Evolutionary conservation across 108 stramenopile species (phyloP).

Genomic region (Fragilaria radians): DNA sequence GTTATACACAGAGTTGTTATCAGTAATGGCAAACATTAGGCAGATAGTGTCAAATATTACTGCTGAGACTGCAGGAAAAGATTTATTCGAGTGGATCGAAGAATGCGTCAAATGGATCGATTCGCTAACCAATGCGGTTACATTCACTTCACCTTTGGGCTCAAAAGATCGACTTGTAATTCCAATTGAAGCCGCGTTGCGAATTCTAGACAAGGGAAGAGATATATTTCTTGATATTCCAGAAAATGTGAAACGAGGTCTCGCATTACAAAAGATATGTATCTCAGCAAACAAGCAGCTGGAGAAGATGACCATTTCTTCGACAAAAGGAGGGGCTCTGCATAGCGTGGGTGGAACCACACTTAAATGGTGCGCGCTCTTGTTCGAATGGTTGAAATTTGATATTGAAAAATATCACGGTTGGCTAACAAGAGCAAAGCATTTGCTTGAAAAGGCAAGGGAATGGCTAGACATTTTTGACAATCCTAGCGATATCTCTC

Average conservation of each 20-base stretch:
- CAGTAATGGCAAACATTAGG: conserved; percentile 27
- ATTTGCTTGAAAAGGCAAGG: conserved; percentile 9
- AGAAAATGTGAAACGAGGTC: conserved; percentile 50
- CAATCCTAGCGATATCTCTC: conserved; percentile 1
- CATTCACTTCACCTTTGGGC: conserved; percentile 13
- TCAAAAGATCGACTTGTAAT: conserved; percentile 15
- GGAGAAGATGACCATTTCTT: conserved; percentile 32
- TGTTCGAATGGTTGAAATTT: conserved; percentile 54
- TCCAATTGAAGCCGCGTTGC: conserved; percentile 18
- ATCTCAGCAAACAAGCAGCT: conserved; percentile 37
- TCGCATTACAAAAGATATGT: conserved; percentile 39
- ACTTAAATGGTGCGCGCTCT: conserved; percentile 59
- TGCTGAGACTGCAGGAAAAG: conserved; percentile 59
- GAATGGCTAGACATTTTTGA: conserved; percentile 2
- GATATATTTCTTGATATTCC: conserved; percentile 41
- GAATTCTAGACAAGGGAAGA: conserved; percentile 36
- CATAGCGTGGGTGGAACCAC: conserved; percentile 51
- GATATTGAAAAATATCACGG: conserved; percentile 33
- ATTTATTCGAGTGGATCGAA: conserved; percentile 64
- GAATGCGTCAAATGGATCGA: conserved; percentile 64
- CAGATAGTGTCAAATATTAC: conserved; percentile 34
- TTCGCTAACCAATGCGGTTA: conserved; percentile 25
- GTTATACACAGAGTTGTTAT: conserved; percentile 36
- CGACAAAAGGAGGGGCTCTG: conserved; percentile 53
- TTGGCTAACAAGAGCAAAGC: conserved; percentile 28